Base-by-base conservation (phyloP, 306 rosid genomes). In the Pueraria montana region DNA sequence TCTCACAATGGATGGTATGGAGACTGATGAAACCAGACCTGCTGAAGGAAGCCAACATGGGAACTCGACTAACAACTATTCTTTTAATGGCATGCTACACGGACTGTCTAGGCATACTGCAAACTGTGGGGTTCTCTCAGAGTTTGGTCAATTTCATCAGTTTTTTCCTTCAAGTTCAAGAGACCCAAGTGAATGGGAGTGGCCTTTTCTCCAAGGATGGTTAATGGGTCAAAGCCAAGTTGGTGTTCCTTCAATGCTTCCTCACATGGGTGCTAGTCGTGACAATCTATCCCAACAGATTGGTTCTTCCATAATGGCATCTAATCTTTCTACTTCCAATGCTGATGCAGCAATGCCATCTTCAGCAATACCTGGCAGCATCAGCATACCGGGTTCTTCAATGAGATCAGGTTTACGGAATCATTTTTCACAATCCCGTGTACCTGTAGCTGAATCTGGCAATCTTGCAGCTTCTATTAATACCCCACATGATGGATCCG, bases 151-250 rank as follows among this genome's bases (percentile, higher is more conserved):
- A 82, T 53, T 74, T 79, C 80, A 85, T 65, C 93, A 73, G 73
- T 72, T 82, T 59, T 90, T 89, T 77, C 88, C 93, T 76, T 88
- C 89, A 34, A 87, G 90, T 76, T 88, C 89, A 34, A 87, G 91
- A 78, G 96, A 92, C 34, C 75, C 91, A 72, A 79, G 86, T 58
- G 87, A 86, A 79, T 94, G 98, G 98, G 99, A 94, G 72, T 83
- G 92, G 58, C 97, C 99, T 86, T 96, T 91, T 87, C 88, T 92
- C 82, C 99, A 92, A 84, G 99, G 99, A 58, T 96, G 92, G 95
- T 82, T 96, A 77, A 90, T 96, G 85, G 98, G 97, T 84, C 99
- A 93, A 87, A 91, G 85, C 84, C 98, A 96, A 90, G 98, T 84
- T 64, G 90, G 89, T 66, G 90, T 82, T 71, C 93, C 91, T 24